phyloP scores from a whole-genome alignment of 345 rosid species.

The Rhodamnia argentea region DNA sequence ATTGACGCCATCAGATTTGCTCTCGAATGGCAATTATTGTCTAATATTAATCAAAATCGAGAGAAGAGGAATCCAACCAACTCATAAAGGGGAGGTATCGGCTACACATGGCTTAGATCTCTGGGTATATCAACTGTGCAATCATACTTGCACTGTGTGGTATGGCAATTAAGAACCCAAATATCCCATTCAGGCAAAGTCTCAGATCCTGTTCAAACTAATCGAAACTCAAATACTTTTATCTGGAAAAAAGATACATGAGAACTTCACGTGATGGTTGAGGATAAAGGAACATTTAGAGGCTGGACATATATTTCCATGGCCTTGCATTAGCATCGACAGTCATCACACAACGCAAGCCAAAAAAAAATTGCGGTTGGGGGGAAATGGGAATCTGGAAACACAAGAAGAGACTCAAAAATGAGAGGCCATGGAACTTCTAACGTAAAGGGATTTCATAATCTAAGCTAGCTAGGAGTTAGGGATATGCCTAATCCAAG shows the following conservation, averaged over 20 bases:
- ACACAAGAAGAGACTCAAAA: slow-evolving; percentile 7
- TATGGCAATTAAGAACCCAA: neutral
- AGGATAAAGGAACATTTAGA: neutral
- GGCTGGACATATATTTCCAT: neutral
- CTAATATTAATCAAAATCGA: neutral
- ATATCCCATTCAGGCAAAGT: neutral
- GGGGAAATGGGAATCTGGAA: neutral
- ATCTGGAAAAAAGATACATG: neutral
- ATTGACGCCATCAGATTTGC: neutral
- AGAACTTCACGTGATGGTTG: neutral
- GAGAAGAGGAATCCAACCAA: neutral
- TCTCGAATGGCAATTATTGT: neutral
- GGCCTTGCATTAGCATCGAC: neutral
- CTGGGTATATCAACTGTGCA: neutral
- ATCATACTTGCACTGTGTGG: neutral
- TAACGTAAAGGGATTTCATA: neutral
- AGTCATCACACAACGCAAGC: neutral
- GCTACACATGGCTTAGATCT: neutral
- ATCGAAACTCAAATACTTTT: neutral
- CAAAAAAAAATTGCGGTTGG: neutral
- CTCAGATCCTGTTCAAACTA: neutral
- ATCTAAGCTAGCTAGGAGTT: slow-evolving; percentile 4
- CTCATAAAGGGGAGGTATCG: neutral
- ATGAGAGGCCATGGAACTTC: neutral
- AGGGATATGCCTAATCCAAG: slow-evolving; percentile 25